Conservation (phyloP, 1,284 basidiomycete genomes). For the Tausonia pullulans region DNA sequence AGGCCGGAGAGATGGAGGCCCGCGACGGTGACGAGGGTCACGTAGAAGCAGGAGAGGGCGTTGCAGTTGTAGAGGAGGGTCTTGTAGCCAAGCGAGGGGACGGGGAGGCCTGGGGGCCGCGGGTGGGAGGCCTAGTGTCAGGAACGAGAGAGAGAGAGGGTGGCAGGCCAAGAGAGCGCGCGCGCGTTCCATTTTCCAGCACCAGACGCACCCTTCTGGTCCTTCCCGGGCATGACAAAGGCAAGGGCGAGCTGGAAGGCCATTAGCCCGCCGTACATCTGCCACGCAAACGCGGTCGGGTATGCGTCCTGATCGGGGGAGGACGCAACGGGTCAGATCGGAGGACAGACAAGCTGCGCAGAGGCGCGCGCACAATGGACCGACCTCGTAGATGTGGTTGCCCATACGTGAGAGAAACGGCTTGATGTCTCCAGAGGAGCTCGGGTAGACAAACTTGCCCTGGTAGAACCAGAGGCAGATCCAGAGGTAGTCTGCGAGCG, state of each 20-base stretch:
- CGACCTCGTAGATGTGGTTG: slow-evolving; percentile 63
- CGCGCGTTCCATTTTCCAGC: slow-evolving; percentile 9
- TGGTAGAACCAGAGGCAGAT: slow-evolving; percentile 96
- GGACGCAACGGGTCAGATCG: not conserved
- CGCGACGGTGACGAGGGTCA: slow-evolving; percentile 66
- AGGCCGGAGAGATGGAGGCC: slow-evolving; percentile 67
- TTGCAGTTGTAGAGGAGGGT: slow-evolving; percentile 95
- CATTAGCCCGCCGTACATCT: slow-evolving; percentile 80
- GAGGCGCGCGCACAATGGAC: slow-evolving; percentile 21
- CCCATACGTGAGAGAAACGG: slow-evolving; percentile 79
- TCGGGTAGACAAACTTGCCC: slow-evolving; percentile 68
- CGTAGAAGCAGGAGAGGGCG: slow-evolving; percentile 77
- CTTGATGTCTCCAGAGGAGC: slow-evolving; percentile 55
- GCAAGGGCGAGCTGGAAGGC: slow-evolving; percentile 83
- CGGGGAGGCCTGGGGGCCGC: slow-evolving; percentile 53
- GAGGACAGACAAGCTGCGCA: not conserved
- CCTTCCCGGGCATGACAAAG: slow-evolving; percentile 78
- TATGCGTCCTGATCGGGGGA: slow-evolving; percentile 61
- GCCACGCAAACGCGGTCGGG: slow-evolving; percentile 77
- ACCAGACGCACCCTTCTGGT: slow-evolving; percentile 53
- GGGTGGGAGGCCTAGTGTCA: too few species aligned
- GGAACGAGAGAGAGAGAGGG: not conserved
- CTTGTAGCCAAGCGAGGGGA: slow-evolving; percentile 82
- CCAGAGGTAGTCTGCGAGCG: slow-evolving; percentile 85
- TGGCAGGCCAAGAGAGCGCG: not conserved